Evolutionary conservation across 2,329 filamentous ascomycete genomes (phyloP).

Genomic region (Trichoderma pleuroti): DNA sequence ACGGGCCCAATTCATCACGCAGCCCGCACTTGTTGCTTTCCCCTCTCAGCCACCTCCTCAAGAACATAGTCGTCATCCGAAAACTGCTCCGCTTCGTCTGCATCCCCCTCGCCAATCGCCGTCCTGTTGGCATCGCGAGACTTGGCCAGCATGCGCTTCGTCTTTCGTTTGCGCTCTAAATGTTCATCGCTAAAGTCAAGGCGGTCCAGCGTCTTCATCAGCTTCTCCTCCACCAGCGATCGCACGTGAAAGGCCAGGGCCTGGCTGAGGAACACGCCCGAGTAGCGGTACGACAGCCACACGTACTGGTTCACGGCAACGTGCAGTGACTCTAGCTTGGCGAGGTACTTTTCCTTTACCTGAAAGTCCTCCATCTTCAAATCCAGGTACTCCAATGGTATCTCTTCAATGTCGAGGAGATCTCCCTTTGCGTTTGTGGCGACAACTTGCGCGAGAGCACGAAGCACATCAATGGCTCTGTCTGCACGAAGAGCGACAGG

Average conservation of each 20-base stretch:
- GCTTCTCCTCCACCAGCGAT: slow-evolving; percentile 68
- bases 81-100: slow-evolving; percentile 22
- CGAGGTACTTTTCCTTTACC: slow-evolving; percentile 55
- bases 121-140: slow-evolving; percentile 17
- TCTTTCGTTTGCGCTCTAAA: slow-evolving; percentile 28
- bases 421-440: slow-evolving; percentile 63
- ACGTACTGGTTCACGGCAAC: slow-evolving; percentile 80
- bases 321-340: slow-evolving; percentile 72
- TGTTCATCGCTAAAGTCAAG: slow-evolving; percentile 48
- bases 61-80: slow-evolving; percentile 21
- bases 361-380: slow-evolving; percentile 44
- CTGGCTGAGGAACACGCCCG: slow-evolving; percentile 73
- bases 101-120: slow-evolving; percentile 20
- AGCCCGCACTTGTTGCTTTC: neutral
- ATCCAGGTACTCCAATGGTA: slow-evolving; percentile 74
- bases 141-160: slow-evolving; percentile 25
- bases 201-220: slow-evolving; percentile 47
- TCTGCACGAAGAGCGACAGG: slow-evolving; percentile 59
- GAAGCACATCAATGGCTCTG: slow-evolving; percentile 49
- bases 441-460: slow-evolving; percentile 65
- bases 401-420: slow-evolving; percentile 65
- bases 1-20: neutral
- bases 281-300: slow-evolving; percentile 89
- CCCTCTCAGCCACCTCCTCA: slow-evolving; percentile 7
- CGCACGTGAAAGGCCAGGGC: slow-evolving; percentile 77